Base-by-base conservation (phyloP, 2,329 filamentous ascomycete genomes). In the Cercospora sojina region DNA sequence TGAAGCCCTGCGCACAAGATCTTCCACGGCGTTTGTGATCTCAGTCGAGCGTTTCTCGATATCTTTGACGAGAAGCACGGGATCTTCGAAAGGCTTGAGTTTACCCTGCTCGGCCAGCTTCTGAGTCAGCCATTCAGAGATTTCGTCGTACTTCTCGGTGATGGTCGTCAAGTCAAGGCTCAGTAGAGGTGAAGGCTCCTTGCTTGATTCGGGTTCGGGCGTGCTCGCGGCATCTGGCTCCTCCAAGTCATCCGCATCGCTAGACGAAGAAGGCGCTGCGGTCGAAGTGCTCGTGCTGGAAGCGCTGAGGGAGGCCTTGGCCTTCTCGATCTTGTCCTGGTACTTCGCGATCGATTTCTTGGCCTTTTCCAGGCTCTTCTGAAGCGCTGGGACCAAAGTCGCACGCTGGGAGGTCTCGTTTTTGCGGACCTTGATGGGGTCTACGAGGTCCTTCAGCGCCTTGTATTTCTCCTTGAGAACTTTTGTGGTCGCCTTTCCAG, bases 401-500 rank as follows among this genome's bases (percentile, higher is more conserved):
- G 93, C 93, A 29, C 94, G 88, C 76, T 87, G 86, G 12, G 83
- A 80, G 2, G 87, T 84, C 78, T 99, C 94, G 16, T 89, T 85
- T 57, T 89, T 88, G 66, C 95, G 87, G 75, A 86, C 88, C 72
- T 92, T 85, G 27, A 97, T 88, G 1, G 93, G 94, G 32, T 87
- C 83, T 61, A 93, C 91, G 56, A 97, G 86, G 62, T 88, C 86
- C 76, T 92, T 90, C 59, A 99, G 86, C 53, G 86, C 86, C 78
- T 91, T 90, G 59, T 96, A 86, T 77, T 90, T 92, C 64, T 86
- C 84, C 77, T 90, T 91, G 74, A 99, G 86, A 57, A 90, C 88
- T 3, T 91, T 87, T 65, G 88, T 89, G 38, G 86, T 84, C 4
- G 95, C 93, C 58, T 93, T 88, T 16, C 86, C 85, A 64, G 94